Base-by-base conservation (phyloP, 2,329 filamentous ascomycete species). In the Grosmannia serpens region DNA sequence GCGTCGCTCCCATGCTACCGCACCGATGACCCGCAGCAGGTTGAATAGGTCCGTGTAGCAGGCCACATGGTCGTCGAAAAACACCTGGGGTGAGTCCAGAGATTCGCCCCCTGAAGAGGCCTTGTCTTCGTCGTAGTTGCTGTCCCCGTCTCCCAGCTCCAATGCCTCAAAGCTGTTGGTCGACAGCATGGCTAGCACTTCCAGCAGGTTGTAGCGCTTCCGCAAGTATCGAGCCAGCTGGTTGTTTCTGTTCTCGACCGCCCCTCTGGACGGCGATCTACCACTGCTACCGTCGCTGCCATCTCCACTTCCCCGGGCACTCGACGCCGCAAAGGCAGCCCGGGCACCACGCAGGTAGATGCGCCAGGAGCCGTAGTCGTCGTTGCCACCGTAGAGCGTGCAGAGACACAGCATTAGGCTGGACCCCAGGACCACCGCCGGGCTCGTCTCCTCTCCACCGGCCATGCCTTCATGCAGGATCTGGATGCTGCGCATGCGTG, bases 301-400 rank as follows among this genome's bases (percentile, higher is more conserved):
- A 15, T 15, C 13, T 17, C 24, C 24, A 9, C 46, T 7, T 5
- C 46, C 46, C 46, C 46, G 46, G 20, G 47, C 20, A 17, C 47
- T 24, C 24, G 55, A 49, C 9, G 55, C 55, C 13, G 47, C 22
- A 31, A 44, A 57, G 33, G 55, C 55, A 2, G 55, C 55, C 15
- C 46, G 47, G 5, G 55, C 55, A 4, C 55, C 55, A 17, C 49
- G 11, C 10, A 57, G 35, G 17, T 57, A 57, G 46, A 57, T 38
- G 24, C 55, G 55, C 55, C 55, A 57, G 11, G 35, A 50, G 33
- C 29, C 46, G 47, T 57, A 57, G 33, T 57, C 55, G 47, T 57
- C 47, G 47, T 52, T 38, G 33, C 33, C 55, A n/a, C 55, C 47
- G 33, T 50, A 52, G 24, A 57, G 55, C 24, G 55, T 46, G 10